Conservation (phyloP, 2,329 filamentous ascomycete species). For the Aspergillus jensenii region DNA sequence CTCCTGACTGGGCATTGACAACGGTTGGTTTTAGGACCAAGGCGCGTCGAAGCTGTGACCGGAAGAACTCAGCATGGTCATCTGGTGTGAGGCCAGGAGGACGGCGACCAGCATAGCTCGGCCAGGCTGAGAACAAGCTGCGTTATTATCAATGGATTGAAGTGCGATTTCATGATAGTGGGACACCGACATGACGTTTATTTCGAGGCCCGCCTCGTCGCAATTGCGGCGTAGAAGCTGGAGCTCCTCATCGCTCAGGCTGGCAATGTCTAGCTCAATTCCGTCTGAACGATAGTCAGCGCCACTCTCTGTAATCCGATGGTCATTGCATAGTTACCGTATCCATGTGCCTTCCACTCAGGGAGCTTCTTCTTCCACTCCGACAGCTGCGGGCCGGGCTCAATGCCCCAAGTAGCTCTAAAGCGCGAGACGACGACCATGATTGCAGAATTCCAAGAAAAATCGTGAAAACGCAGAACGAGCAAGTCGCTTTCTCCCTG, state of each 20-base stretch:
- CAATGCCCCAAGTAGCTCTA: slow-evolving; percentile 23
- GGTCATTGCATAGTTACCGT: slow-evolving; percentile 8
- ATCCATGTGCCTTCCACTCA: slow-evolving; percentile 23
- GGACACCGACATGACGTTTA: slow-evolving; percentile 18
- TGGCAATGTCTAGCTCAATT: slow-evolving; percentile 21
- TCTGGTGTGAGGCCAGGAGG: slow-evolving; percentile 17
- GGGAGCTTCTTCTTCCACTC: slow-evolving; percentile 22
- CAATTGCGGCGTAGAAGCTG: slow-evolving; percentile 10
- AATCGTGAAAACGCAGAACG: no score
- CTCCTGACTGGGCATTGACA: slow-evolving; percentile 25
- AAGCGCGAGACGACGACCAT: slow-evolving; percentile 19
- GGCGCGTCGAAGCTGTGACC: slow-evolving; percentile 13
- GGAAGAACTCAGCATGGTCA: slow-evolving; percentile 18
- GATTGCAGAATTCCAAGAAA: no score
- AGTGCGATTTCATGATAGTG: not conserved
- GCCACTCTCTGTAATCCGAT: not conserved
- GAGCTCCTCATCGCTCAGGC: slow-evolving; percentile 5
- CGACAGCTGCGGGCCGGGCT: slow-evolving; percentile 15
- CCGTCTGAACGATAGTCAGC: slow-evolving; percentile 11
- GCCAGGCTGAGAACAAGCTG: slow-evolving; percentile 21
- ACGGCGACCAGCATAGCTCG: slow-evolving; percentile 18
- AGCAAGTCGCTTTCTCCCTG: no score
- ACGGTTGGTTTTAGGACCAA: slow-evolving; percentile 12
- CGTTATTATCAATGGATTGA: not conserved
- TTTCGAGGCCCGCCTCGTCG: slow-evolving; percentile 20